Base-by-base conservation (phyloP, 2,329 filamentous ascomycete genomes). In the Trichophyton benhamiae region DNA sequence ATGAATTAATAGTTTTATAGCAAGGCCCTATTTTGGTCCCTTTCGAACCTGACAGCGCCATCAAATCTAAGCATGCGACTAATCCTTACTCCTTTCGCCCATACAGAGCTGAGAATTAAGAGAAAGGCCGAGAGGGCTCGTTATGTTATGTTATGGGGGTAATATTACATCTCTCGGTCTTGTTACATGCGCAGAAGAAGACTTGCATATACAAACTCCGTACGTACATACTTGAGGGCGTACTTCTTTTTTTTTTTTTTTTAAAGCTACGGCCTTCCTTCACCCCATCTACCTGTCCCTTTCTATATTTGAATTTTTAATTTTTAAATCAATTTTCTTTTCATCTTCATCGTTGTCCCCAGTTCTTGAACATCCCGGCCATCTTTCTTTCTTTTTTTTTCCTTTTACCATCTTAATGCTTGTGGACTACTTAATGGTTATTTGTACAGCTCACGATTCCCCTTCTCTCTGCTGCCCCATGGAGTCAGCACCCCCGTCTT, bases 1-100 rank as follows among this genome's bases (percentile, higher is more conserved):
- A 61, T 36, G 33, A 59, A 58, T 59, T 17, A 57, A n/a, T 62
- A 55, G 46, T 48, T 59, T 48, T 64, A 55, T 63, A 36, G 42
- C 57, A 48, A 36, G 52, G 59, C 57, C 58, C 55, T 60, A 63
- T 63, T 60, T 42, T 57, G 44, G 58, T 65, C 61, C 60, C 53
- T 59, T 30, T 33, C 25, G 49, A 55, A 58, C 59, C 33, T 42
- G 36, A 46, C 36, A 58, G 57, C 57, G 62, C 46, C 55, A 53
- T 59, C 33, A 36, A 55, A 52, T 60, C 27, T 36, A 36, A 11
- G 33, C 30, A 36, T 60, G 52, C 17, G 62, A 55, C 38, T 57
- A 52, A 57, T 20, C 57, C 49, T 55, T 55, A 55, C 49, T 55
- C 33, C 33, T 36, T 36, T 27, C 8, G 27, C n/a, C 30, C 27